A percentile compares a stretch with the other conserved stretches of the same genome.
Evolutionary conservation across 2,329 filamentous ascomycete genomes (phyloP).

Genomic region (Chalaropsis ovoidea): DNA sequence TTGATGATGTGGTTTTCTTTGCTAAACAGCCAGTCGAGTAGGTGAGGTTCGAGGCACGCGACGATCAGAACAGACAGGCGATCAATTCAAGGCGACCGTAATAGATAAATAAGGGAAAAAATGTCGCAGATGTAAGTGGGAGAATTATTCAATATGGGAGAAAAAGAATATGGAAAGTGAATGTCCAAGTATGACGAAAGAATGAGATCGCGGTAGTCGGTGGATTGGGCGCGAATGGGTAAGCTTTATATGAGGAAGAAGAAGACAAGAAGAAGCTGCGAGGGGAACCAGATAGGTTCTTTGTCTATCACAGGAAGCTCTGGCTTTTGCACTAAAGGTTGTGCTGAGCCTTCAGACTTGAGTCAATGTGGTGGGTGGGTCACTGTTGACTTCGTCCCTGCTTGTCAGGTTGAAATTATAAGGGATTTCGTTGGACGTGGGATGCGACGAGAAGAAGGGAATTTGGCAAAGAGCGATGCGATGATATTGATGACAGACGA

Average conservation of each 20-base stretch:
- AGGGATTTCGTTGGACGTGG: neutral
- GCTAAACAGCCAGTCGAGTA: neutral
- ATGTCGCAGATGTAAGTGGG: too few species aligned
- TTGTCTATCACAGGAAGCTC: neutral
- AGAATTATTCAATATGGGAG: neutral
- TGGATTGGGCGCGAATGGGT: neutral
- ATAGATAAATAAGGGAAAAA: too few species aligned
- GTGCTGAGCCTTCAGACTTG: neutral
- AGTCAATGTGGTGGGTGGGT: neutral
- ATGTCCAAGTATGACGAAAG: neutral
- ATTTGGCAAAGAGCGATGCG: neutral
- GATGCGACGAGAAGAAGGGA: neutral
- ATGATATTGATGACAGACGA: neutral
- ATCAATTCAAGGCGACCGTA: too few species aligned
- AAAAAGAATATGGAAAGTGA: neutral
- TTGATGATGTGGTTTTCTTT: neutral
- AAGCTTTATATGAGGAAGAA: neutral
- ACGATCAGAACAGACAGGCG: too few species aligned
- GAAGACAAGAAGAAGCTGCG: neutral
- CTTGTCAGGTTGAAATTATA: slow-evolving; percentile 4
- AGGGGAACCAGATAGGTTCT: neutral
- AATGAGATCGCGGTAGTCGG: neutral
- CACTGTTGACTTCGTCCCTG: too few species aligned
- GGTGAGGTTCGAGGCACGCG: neutral
- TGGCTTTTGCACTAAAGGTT: neutral